These are phyloP conservation scores for Ceratopteris richardii DNA, from an alignment of 75 land plant species.

Conservation along the genomic window DNA sequence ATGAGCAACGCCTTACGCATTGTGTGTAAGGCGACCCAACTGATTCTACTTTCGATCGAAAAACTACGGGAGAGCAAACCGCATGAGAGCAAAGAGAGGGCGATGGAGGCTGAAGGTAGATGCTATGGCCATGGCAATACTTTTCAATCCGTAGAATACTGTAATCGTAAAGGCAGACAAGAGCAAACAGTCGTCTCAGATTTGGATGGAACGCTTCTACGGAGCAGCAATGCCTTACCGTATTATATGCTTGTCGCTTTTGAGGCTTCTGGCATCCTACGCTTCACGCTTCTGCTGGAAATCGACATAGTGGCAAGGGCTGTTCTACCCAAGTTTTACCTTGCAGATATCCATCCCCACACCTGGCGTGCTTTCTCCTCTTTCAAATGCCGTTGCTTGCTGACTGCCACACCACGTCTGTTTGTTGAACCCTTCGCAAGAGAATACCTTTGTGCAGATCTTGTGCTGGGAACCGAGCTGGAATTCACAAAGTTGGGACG, in stretches of 20 bases:
- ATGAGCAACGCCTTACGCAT: too few relatives aligned
- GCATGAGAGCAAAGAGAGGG: too few relatives aligned
- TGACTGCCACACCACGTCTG: constrained; percentile 53
- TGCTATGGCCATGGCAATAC: too few relatives aligned
- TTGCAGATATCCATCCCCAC: constrained; percentile 56
- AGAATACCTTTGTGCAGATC: constrained; percentile 63
- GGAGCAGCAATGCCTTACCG: constrained; percentile 45
- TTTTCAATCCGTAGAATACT: constrained; percentile 21
- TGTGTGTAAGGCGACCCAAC: too few relatives aligned
- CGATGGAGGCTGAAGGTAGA: too few relatives aligned
- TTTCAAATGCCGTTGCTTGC: constrained; percentile 50
- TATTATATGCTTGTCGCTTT: constrained; percentile 91
- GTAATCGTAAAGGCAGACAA: constrained; percentile 30
- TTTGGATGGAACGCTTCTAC: constrained; percentile 61
- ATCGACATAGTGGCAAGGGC: constrained; percentile 73
- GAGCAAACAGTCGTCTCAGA: constrained; percentile 43
- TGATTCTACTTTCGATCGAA: too few relatives aligned
- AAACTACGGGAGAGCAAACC: too few relatives aligned
- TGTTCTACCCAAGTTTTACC: constrained; percentile 89
- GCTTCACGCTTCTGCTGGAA: constrained; percentile 47
- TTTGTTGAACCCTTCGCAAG: constrained; percentile 82
- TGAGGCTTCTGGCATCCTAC: constrained; percentile 53
- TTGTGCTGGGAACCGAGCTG: constrained; percentile 77
- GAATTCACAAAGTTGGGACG: constrained; percentile 46
- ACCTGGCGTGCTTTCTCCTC: constrained; percentile 58